phyloP scores from a whole-genome alignment of 2,329 filamentous ascomycete species.

The Pseudocercospora eumusae region DNA sequence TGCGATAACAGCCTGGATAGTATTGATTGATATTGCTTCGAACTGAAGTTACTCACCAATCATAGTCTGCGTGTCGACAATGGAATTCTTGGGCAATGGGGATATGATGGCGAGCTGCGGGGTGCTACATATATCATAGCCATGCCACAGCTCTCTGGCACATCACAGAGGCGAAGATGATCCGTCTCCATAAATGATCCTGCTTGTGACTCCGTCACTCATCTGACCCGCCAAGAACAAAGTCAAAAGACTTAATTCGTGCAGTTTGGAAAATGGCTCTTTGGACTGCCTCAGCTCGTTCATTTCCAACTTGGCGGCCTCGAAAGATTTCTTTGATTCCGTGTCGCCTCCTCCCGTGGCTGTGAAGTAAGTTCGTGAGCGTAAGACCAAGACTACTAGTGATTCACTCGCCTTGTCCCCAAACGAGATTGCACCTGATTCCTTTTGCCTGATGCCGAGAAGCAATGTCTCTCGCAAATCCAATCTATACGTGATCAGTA shows the following conservation, averaged over 20 bases:
- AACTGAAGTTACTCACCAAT: no score
- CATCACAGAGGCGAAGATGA: conserved; percentile 18
- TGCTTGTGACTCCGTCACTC: conserved; percentile 20
- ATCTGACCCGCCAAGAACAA: conserved; percentile 28
- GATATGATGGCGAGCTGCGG: not conserved
- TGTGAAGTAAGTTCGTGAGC: not conserved
- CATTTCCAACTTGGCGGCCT: conserved; percentile 27
- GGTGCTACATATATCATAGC: no score
- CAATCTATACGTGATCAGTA: conserved; percentile 9
- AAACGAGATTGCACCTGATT: conserved; percentile 19
- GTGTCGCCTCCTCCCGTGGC: not conserved
- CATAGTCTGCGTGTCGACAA: no score
- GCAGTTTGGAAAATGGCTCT: conserved; percentile 18
- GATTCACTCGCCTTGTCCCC: conserved; percentile 11
- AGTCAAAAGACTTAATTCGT: conserved; percentile 25
- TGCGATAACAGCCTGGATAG: no score
- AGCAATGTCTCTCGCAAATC: conserved; percentile 11
- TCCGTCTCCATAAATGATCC: conserved; percentile 19
- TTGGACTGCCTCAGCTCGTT: conserved; percentile 19
- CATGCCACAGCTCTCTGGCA: not conserved
- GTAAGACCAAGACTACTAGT: not conserved
- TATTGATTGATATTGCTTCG: no score
- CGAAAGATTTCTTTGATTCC: conserved; percentile 16
- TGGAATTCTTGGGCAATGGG: no score
- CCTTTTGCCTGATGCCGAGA: not conserved